Evolutionary conservation across 2,329 filamentous ascomycete genomes (phyloP), one percentile per base, ranked within the genome.

Genomic region (Ambrosiella beaveri): DNA sequence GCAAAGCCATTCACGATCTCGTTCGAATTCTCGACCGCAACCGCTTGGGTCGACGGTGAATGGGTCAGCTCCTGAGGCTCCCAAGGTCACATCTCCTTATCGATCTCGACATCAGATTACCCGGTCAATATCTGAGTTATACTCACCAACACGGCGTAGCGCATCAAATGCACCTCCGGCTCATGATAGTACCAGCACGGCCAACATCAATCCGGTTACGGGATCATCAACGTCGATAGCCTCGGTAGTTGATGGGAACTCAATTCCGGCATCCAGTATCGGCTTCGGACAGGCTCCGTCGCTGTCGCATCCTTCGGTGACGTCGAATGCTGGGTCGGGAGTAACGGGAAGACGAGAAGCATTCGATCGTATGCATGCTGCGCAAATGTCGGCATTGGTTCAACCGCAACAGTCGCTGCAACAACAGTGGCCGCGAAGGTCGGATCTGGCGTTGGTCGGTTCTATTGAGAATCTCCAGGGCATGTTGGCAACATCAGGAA

Each of bases 101-200:
- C 59, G 57, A 65, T 63, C 65, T 67, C 73, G 73, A 60, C 78
- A 79, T 63, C 76, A 78, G 63, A 70, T 80, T 61, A 75, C 73
- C 61, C 74, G 77, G 39, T 82, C 80, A 52, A 73, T 80, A 60
- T 75, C 74, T 50, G 78, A 80, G 62, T 64, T 79, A 56, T 71
- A 76, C 27, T 72, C 74, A 40, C 75, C 77, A 38, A 55, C 47
- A 17, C 56, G 56, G 35, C 59, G 49, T 7, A 57, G 56, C 13
- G 40, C 59, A 12, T 38, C 56, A 6, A 58, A 52, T 7, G n/a
- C 56, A 7, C 35, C 56, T 5, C 47, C 52, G 6, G 17, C 36
- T n/a, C 59, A 53, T 17, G 56, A 61, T 19, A 68, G 71, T 60
- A 71, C 39, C 44, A 57, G 56, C 17, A 13, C 50, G 35, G 37